Percentiles rank a stretch among this genome's conserved stretches.
phyloP scores from a whole-genome alignment of 2,329 filamentous ascomycete genomes.

The Monosporascus sp. region DNA sequence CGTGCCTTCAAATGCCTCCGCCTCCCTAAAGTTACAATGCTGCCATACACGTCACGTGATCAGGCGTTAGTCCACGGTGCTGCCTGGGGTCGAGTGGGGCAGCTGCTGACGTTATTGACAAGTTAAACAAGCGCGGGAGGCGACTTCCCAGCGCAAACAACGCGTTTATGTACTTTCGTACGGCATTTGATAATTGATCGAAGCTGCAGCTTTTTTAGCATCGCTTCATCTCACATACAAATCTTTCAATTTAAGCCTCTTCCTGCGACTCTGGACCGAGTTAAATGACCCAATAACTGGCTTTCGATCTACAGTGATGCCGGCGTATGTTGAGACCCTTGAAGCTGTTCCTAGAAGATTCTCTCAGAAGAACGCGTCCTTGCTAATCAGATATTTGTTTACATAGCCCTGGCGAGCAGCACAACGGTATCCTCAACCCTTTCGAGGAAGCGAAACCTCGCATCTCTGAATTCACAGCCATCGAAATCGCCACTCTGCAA shows the following conservation, averaged over 20 bases:
- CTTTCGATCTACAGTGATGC: slow-evolving; percentile 13
- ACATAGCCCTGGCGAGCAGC: slow-evolving; percentile 63
- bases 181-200: neutral
- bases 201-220: neutral
- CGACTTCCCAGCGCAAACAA: neutral
- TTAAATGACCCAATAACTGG: neutral
- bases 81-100: neutral
- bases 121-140: neutral
- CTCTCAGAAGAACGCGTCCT: slow-evolving; percentile 9
- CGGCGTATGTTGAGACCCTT: slow-evolving; percentile 18
- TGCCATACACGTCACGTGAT: neutral
- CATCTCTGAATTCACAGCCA: slow-evolving; percentile 78
- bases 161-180: neutral
- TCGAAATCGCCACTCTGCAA: slow-evolving; percentile 83
- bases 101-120: neutral
- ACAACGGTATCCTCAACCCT: slow-evolving; percentile 63
- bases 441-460: slow-evolving; percentile 68
- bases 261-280: neutral
- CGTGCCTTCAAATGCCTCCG: too few relatives aligned
- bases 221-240: neutral
- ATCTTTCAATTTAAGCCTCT: neutral
- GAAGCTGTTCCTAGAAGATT: neutral
- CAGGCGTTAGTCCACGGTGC: neutral
- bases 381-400: slow-evolving; percentile 8
- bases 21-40: too few relatives aligned